phyloP scores from a whole-genome alignment of 2,329 filamentous ascomycete genomes.

The Talaromyces sp. region DNA sequence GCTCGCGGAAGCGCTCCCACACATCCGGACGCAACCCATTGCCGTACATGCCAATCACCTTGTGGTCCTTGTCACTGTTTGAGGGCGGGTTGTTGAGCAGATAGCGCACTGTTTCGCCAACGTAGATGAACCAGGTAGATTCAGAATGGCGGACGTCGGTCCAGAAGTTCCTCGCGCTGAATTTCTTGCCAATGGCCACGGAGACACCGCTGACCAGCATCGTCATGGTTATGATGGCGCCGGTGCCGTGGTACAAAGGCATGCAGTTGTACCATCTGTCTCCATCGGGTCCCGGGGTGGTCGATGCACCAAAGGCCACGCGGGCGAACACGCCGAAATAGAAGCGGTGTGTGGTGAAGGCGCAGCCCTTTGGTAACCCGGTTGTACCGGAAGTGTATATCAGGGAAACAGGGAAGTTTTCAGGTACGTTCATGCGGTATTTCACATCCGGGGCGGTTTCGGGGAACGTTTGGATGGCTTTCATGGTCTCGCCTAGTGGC shows the following conservation, averaged over 20 bases:
- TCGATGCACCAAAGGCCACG: slow-evolving; percentile 6
- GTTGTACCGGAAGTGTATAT: slow-evolving; percentile 77
- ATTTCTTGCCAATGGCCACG: slow-evolving; percentile 43
- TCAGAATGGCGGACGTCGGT: slow-evolving; percentile 62
- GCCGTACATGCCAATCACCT: slow-evolving; percentile 42
- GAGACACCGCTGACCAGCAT: slow-evolving; percentile 51
- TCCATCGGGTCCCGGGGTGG: slow-evolving; percentile 24
- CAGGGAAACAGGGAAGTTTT: slow-evolving; percentile 55
- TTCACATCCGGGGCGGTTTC: slow-evolving; percentile 52
- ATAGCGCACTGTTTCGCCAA: slow-evolving; percentile 73
- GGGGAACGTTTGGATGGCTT: slow-evolving; percentile 42
- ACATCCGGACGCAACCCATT: slow-evolving; percentile 58
- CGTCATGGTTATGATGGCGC: slow-evolving; percentile 55
- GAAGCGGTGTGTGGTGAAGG: slow-evolving; percentile 52
- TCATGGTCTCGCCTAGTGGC: slow-evolving; percentile 33
- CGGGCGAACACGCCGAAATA: slow-evolving; percentile 34
- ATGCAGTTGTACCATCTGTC: slow-evolving; percentile 73
- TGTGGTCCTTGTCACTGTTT: slow-evolving; percentile 41
- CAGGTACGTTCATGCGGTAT: slow-evolving; percentile 50
- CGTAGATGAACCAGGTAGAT: slow-evolving; percentile 70
- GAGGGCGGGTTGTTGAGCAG: slow-evolving; percentile 61
- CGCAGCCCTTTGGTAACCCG: slow-evolving; percentile 67
- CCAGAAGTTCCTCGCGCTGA: slow-evolving; percentile 69
- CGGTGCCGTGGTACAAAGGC: slow-evolving; percentile 74
- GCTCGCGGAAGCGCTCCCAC: slow-evolving; percentile 55